Percentiles rank a stretch among this genome's conserved stretches.
These are phyloP conservation scores for Dactylellina parvicollis DNA, from an alignment of 2,329 filamentous ascomycete genomes.

Conservation along the genomic window DNA sequence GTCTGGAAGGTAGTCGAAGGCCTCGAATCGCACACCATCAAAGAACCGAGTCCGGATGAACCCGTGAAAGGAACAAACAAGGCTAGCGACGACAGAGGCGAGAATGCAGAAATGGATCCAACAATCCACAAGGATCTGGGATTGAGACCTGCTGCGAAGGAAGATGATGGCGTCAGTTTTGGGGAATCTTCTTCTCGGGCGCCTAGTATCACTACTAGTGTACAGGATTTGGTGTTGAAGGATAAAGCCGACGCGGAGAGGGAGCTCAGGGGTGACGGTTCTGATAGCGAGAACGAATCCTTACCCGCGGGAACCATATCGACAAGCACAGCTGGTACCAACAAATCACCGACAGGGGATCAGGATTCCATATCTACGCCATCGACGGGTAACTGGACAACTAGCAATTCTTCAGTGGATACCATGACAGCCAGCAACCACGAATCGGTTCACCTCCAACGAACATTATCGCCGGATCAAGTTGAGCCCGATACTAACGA, in stretches of 20 bases:
- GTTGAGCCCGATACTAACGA: not conserved
- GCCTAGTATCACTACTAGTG: conserved; percentile 30
- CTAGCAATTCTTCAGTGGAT: conserved; percentile 27
- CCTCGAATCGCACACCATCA: conserved; percentile 36
- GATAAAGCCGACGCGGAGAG: conserved; percentile 44
- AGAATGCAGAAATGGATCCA: conserved; percentile 39
- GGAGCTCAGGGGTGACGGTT: conserved; percentile 29
- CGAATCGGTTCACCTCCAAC: conserved; percentile 13
- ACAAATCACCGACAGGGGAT: conserved; percentile 4
- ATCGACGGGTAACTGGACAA: conserved; percentile 45
- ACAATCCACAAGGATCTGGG: conserved; percentile 25
- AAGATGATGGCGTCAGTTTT: conserved; percentile 21
- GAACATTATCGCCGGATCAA: not conserved
- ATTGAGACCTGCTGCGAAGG: conserved; percentile 8
- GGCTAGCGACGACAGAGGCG: conserved; percentile 26
- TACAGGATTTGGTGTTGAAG: conserved; percentile 38
- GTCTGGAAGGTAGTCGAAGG: conserved; percentile 72
- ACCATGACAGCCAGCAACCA: conserved; percentile 1
- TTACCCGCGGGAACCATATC: conserved; percentile 6
- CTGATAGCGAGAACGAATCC: conserved; percentile 24
- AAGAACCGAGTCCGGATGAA: conserved; percentile 35
- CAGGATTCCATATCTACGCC: conserved; percentile 37
- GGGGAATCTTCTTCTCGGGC: conserved; percentile 8
- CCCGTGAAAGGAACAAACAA: conserved; percentile 40
- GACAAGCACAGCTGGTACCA: conserved; percentile 23